Evolutionary conservation across 495 filamentous ascomycete species (phyloP).

Genomic region (Bacidia rubella): DNA sequence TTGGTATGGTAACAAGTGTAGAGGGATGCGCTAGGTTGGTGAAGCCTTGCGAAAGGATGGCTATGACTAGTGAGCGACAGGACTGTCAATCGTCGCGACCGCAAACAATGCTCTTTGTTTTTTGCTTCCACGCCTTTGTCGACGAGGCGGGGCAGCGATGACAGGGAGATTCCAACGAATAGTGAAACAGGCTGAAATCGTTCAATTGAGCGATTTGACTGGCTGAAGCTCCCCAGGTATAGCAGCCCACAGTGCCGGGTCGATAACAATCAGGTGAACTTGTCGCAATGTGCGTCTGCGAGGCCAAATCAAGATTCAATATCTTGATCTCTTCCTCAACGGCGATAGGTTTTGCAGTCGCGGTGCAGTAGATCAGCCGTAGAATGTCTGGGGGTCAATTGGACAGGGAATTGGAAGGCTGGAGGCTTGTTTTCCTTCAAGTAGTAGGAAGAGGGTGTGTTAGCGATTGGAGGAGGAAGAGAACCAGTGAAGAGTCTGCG

Average conservation of each 20-base stretch:
- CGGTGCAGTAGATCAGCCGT: slow-evolving; percentile 15
- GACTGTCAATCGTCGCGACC: slow-evolving; percentile 10
- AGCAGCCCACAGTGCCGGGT: slow-evolving; percentile 4
- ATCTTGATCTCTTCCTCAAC: not conserved
- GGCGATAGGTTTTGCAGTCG: slow-evolving; percentile 9
- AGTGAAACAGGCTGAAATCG: not conserved
- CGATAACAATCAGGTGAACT: slow-evolving; percentile 9
- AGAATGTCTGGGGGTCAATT: not conserved
- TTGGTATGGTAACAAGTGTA: not conserved
- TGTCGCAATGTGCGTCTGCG: slow-evolving; percentile 5
- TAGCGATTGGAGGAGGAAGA: slow-evolving; percentile 17
- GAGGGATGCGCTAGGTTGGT: slow-evolving; percentile 1
- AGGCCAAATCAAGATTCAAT: slow-evolving; percentile 2
- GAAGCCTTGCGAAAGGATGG: slow-evolving; percentile 3
- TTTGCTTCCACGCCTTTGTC: not conserved
- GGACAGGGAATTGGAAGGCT: not conserved
- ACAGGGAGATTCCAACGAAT: not conserved
- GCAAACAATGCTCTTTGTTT: not conserved
- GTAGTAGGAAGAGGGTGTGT: too few relatives aligned
- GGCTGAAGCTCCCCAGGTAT: slow-evolving; percentile 2
- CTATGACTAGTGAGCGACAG: slow-evolving; percentile 12
- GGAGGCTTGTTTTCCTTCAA: not conserved
- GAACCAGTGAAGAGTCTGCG: slow-evolving; percentile 14
- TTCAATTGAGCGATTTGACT: slow-evolving; percentile 10
- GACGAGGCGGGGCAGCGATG: not conserved